These are phyloP conservation scores for Gossypium herbaceum DNA, from an alignment of 345 rosid genomes.

Conservation along the genomic window DNA sequence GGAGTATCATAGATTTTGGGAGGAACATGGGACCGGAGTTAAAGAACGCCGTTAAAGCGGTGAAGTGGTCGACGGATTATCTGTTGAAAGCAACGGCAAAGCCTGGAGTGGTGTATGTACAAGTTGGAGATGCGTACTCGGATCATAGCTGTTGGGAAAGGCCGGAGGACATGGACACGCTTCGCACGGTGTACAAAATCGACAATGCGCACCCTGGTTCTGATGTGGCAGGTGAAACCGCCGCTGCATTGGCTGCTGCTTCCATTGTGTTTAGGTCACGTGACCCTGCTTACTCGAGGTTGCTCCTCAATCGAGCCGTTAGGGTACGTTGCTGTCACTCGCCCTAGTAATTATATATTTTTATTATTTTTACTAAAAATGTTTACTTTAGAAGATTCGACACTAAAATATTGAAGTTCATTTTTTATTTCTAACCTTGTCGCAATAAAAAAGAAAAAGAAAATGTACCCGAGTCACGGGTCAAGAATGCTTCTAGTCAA, in stretches of 20 bases:
- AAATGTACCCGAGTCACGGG: not conserved
- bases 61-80: constrained; percentile 86
- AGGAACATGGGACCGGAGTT: constrained; percentile 78
- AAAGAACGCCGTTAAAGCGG: constrained; percentile 55
- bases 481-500: not conserved
- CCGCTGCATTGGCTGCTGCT: constrained; percentile 95
- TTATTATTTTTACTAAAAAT: constrained; percentile 3
- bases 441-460: not conserved
- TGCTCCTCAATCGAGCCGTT: constrained; percentile 65
- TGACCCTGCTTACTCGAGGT: constrained; percentile 71
- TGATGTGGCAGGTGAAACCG: constrained; percentile 96
- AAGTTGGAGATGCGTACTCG: constrained; percentile 80
- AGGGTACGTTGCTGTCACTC: constrained; percentile 47
- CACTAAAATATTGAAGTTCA: not conserved
- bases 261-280: constrained; percentile 87
- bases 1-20: constrained; percentile 94
- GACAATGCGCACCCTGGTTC: constrained; percentile 79
- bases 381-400: not conserved
- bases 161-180: constrained; percentile 96
- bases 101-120: constrained; percentile 59
- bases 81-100: constrained; percentile 72
- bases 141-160: constrained; percentile 96
- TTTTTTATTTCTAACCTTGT: not conserved
- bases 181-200: constrained; percentile 71
- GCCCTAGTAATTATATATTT: constrained; percentile 3